phyloP scores from a whole-genome alignment of 2,329 filamentous ascomycete genomes.

The Aspergillus chevalieri region DNA sequence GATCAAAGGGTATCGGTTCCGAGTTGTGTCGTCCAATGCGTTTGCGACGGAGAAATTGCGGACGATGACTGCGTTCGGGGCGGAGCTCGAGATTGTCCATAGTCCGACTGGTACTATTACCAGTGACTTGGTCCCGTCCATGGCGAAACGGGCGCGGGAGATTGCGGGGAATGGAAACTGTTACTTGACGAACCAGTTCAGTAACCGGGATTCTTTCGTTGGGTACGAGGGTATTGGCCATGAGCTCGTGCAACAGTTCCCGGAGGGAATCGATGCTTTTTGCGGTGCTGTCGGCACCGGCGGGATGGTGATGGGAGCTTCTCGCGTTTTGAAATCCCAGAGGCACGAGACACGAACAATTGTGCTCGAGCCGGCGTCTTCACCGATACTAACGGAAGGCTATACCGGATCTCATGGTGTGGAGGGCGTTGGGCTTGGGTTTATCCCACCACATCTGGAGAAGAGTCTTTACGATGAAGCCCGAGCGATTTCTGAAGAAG shows the following conservation, averaged over 20 bases:
- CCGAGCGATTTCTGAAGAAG: slow-evolving; percentile 86
- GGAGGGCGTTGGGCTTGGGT: slow-evolving; percentile 91
- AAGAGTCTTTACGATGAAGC: slow-evolving; percentile 71
- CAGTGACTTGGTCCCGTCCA: slow-evolving; percentile 4
- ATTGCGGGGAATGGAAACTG: neutral
- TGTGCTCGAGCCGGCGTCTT: slow-evolving; percentile 10
- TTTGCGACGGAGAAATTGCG: slow-evolving; percentile 7
- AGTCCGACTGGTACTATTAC: slow-evolving; percentile 6
- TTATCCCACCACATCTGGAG: slow-evolving; percentile 79
- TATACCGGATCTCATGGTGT: slow-evolving; percentile 70
- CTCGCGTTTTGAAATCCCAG: slow-evolving; percentile 4
- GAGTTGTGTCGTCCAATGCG: slow-evolving; percentile 7
- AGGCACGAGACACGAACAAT: neutral
- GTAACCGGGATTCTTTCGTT: slow-evolving; percentile 6
- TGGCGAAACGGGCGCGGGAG: slow-evolving; percentile 5
- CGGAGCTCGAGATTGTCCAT: slow-evolving; percentile 8
- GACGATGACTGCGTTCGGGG: slow-evolving; percentile 9
- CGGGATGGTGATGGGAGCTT: slow-evolving; percentile 10
- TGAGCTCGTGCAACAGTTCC: slow-evolving; percentile 9
- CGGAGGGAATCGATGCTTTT: slow-evolving; percentile 10
- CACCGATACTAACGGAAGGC: slow-evolving; percentile 7
- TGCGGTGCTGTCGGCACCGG: slow-evolving; percentile 8
- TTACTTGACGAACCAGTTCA: slow-evolving; percentile 10
- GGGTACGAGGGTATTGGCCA: slow-evolving; percentile 7
- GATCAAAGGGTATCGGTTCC: slow-evolving; percentile 8